Base-by-base conservation (phyloP, 129 eudicot genomes). In the carrot (Daucus carota) region DNA sequence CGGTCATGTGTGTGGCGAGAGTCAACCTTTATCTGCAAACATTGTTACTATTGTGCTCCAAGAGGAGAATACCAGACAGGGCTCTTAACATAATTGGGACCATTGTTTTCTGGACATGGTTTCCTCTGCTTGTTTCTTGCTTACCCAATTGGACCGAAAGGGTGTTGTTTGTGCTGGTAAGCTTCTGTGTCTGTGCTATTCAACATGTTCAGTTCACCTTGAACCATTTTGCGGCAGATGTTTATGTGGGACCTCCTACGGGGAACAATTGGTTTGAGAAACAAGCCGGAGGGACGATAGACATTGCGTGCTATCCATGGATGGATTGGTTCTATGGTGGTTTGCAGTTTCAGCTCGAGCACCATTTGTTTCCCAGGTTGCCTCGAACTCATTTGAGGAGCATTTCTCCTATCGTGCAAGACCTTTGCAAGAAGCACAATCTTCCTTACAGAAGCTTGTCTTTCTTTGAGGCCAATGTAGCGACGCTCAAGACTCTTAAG, bases 251-350 rank as follows among this genome's bases (percentile, higher is more conserved):
- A 40, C 79, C 88, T 12, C 98, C 98, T 2, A 81, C 68, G 46
- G 97, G 97, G 4, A 87, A 89, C 24, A 89, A 91, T 45, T 94
- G 98, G 98, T 94, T 91, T 69, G 97, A 93, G 88, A 93, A 90
- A 76, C 98, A 93, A 76, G 82, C 98, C 32, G 74, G 83, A 40
- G 98, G 98, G 72, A 89, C 98, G 12, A 91, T 94, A 6, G 97
- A 94, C 46, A 89, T 94, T 26, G 18, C 91, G 3, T 90, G 97
- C 50, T 81, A 91, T 5, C 71, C 86, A 7, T 78, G 75, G 73
- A 94, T 94, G 98, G 98, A 94, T 82, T 94, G 97, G 97, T 87
- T 94, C 68, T 91, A 84, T 26, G 98, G 98, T 1, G 98, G 98
- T 15, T 60, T 94, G 57, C 98, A 94, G 75, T 94, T 94, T 54